Percentiles rank a stretch among this genome's conserved stretches.
Evolutionary conservation across 192 early-diverging fungal species (phyloP).

Genomic region (Gamsiella multidivaricata): DNA sequence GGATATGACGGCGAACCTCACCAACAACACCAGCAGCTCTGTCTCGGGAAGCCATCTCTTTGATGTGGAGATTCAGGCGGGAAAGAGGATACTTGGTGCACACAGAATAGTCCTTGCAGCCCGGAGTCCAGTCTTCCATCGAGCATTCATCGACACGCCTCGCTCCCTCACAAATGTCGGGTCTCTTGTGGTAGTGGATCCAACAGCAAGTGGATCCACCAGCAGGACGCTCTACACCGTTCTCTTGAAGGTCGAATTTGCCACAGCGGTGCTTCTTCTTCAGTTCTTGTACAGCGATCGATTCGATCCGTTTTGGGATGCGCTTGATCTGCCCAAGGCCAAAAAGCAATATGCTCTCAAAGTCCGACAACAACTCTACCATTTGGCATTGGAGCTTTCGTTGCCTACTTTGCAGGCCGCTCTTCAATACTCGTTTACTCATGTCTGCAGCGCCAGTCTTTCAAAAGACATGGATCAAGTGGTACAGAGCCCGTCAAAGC

Average conservation of each 20-base stretch:
- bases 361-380: slow-evolving; percentile 54
- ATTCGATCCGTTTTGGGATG: slow-evolving; percentile 59
- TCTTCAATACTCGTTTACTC: slow-evolving; percentile 53
- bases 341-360: slow-evolving; percentile 15
- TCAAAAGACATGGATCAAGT: slow-evolving; percentile 24
- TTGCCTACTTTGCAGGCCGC: slow-evolving; percentile 55
- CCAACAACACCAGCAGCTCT: background rate
- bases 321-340: slow-evolving; percentile 14
- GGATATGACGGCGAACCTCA: background rate
- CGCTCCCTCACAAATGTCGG: background rate
- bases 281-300: slow-evolving; percentile 67
- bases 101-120: slow-evolving; percentile 61
- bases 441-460: slow-evolving; percentile 42
- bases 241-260: slow-evolving; percentile 38
- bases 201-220: background rate
- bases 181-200: slow-evolving; percentile 22
- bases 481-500: background rate
- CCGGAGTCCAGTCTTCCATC: slow-evolving; percentile 52
- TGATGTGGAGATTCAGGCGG: slow-evolving; percentile 60
- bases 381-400: slow-evolving; percentile 42
- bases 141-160: slow-evolving; percentile 25
- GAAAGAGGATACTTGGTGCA: slow-evolving; percentile 53
- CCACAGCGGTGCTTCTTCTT: slow-evolving; percentile 55
- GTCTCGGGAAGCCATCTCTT: slow-evolving; percentile 47
- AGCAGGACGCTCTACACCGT: slow-evolving; percentile 19